Evolutionary conservation across 2,329 filamentous ascomycete genomes (phyloP).

Genomic region (Paecilomyces sp.): DNA sequence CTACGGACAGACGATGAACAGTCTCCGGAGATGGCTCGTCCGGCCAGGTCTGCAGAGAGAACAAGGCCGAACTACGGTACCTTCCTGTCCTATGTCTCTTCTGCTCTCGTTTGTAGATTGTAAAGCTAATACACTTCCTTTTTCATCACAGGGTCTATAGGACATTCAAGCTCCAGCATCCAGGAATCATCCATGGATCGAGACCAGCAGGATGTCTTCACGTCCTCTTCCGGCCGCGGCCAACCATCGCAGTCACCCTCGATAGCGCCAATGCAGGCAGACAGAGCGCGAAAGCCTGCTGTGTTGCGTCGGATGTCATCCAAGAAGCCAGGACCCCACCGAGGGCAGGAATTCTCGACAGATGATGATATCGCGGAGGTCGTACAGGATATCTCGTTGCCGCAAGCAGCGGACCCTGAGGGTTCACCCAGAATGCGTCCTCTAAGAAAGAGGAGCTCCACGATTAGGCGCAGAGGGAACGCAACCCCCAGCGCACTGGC

Average conservation of each 20-base stretch:
- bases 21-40: slow-evolving; percentile 2
- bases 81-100: background rate
- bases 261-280: slow-evolving; percentile 24
- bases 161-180: slow-evolving; percentile 11
- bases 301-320: slow-evolving; percentile 70
- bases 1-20: slow-evolving; percentile 4
- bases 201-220: slow-evolving; percentile 22
- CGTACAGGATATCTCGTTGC: slow-evolving; percentile 55
- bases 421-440: slow-evolving; percentile 28
- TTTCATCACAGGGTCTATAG: background rate
- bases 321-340: slow-evolving; percentile 62
- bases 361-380: slow-evolving; percentile 83
- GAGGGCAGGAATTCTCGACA: slow-evolving; percentile 80
- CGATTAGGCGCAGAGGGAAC: slow-evolving; percentile 32
- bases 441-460: slow-evolving; percentile 28
- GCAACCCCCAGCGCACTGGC: slow-evolving; percentile 23
- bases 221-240: slow-evolving; percentile 19
- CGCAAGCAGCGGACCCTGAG: slow-evolving; percentile 20
- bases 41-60: background rate
- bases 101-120: background rate
- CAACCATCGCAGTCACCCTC: slow-evolving; percentile 39
- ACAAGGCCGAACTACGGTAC: background rate
- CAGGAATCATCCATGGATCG: slow-evolving; percentile 9
- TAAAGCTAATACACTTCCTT: background rate
- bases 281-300: slow-evolving; percentile 61